Evolutionary conservation across 2,329 filamentous ascomycete genomes (phyloP).

Genomic region (Elsinoe batatas): DNA sequence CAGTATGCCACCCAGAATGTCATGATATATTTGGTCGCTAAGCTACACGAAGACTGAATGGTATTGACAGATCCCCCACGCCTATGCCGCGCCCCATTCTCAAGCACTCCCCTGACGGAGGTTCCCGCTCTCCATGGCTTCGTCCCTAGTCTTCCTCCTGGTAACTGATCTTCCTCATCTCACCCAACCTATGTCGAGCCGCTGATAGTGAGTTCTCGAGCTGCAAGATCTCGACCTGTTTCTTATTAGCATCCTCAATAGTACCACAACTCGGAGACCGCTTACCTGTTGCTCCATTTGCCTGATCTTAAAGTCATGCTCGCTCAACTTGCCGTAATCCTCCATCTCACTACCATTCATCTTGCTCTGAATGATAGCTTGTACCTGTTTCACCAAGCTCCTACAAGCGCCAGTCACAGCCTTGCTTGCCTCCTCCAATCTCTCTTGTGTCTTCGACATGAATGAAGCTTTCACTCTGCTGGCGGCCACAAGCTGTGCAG

Average conservation of each 20-base stretch:
- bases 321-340: slow-evolving; percentile 79
- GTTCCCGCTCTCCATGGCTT: background rate
- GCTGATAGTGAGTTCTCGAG: slow-evolving; percentile 76
- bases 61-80: background rate
- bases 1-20: background rate
- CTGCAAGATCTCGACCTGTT: slow-evolving; percentile 89
- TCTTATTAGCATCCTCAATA: background rate
- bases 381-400: slow-evolving; percentile 81
- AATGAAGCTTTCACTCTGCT: slow-evolving; percentile 94
- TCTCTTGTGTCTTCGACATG: slow-evolving; percentile 94
- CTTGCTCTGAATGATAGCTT: slow-evolving; percentile 83
- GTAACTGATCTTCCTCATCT: slow-evolving; percentile 98
- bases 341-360: slow-evolving; percentile 67
- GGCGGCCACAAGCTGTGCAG: slow-evolving; percentile 90
- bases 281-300: slow-evolving; percentile 99
- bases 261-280: background rate
- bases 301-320: slow-evolving; percentile 94
- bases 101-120: background rate
- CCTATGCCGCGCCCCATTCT: background rate
- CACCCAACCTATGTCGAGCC: slow-evolving; percentile 74
- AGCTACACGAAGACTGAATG: slow-evolving; percentile 10
- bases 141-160: slow-evolving; percentile 52
- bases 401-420: slow-evolving; percentile 85
- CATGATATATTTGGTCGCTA: slow-evolving; percentile 7
- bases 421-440: slow-evolving; percentile 81